phyloP scores from a whole-genome alignment of 495 filamentous ascomycete genomes.

The Tuber brumale region DNA sequence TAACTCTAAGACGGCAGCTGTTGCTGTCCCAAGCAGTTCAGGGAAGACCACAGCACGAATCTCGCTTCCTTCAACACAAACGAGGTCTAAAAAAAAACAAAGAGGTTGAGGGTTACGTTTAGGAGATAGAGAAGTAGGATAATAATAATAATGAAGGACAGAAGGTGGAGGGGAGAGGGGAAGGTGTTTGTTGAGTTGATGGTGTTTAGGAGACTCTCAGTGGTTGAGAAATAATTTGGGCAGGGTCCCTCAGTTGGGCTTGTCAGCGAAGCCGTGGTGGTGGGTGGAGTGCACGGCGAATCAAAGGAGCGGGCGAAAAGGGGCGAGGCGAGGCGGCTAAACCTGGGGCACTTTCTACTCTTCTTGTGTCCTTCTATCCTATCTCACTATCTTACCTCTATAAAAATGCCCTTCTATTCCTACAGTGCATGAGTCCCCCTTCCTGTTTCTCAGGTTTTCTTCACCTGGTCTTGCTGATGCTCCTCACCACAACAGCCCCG shows the following conservation, averaged over 20 bases:
- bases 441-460: neutral
- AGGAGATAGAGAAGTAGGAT: constrained; percentile 28
- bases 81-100: constrained; percentile 7
- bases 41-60: constrained; percentile 1
- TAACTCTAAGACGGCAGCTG: constrained; percentile 44
- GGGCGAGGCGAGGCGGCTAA: constrained; percentile 34
- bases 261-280: constrained; percentile 3
- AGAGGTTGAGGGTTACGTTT: constrained; percentile 17
- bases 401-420: neutral
- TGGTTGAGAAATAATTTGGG: constrained; percentile 29
- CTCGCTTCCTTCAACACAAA: neutral
- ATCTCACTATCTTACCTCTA: neutral
- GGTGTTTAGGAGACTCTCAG: constrained; percentile 23
- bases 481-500: neutral
- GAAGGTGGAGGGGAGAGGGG: constrained; percentile 32
- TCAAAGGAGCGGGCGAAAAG: constrained; percentile 25
- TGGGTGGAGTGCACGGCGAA: constrained; percentile 2
- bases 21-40: neutral
- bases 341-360: neutral
- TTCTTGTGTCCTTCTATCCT: neutral
- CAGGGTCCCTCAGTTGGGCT: constrained; percentile 7
- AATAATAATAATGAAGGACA: constrained; percentile 39
- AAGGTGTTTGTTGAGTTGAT: constrained; percentile 32
- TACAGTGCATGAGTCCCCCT: neutral
- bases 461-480: neutral